Evolutionary conservation across 805 yeast genomes (phyloP), one percentile per base, ranked within the genome.

Genomic region (Myxozyma udenii): DNA sequence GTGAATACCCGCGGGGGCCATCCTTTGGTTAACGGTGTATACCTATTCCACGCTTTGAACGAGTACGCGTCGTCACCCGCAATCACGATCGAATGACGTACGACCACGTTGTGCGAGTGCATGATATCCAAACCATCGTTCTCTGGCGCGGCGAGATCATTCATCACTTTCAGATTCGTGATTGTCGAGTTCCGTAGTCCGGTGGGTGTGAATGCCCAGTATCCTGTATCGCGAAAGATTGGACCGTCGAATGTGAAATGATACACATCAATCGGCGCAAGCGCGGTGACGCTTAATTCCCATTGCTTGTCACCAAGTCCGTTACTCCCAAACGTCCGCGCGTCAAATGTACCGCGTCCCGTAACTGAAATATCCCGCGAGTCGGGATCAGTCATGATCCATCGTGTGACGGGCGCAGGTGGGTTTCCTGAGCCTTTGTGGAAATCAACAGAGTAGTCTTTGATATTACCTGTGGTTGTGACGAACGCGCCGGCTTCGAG

Each of bases 41-140:
- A 35, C 19, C 21, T 7, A 39, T 41, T 36, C 55, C 55, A 51
- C 5, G 41, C 46, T 30, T 51, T 51, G 38, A 51, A 45, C 18
- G 55, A 51, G 35, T 42, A 51, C 14, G 46, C 42, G 43, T 51
- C 55, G 45, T 51, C 55, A 28, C 55, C 55, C 16, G 49, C 24
- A 6, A 44, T 23, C 22, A 46, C 48, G 22, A 49, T 25, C 19
- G 55, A 44, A 26, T 51, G 51, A 3, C 33, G 24, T 11, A 51
- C 42, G 11, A 32, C 16, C 18, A 51, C 49, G 43, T 39, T 33
- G 35, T 24, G 22, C 22, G 50, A 47, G 35, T 46, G 49, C 55
- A 51, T 51, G 28, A 51, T 41, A 21, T 51, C 55, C 18, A 51
- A 37, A 3, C 55, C 55, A 21, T 51, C 55, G 45, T 51, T 51